These are phyloP conservation scores for Phytophthora pini DNA, from an alignment of 352 stramenopile genomes.

Conservation along the genomic window DNA sequence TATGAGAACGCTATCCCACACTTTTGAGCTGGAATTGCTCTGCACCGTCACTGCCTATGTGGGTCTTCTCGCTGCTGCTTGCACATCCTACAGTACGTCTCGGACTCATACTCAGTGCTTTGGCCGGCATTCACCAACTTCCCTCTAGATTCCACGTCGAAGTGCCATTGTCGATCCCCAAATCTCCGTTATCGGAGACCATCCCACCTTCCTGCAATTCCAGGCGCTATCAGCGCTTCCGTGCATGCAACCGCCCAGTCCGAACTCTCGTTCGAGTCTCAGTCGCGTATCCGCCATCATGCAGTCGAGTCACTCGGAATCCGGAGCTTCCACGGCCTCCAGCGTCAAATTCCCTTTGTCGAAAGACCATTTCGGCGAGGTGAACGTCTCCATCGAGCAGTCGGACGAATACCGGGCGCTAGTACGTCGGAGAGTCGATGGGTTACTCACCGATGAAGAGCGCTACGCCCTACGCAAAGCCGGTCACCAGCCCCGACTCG, in stretches of 20 bases:
- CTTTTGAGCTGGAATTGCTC: not conserved
- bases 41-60: constrained; percentile 9
- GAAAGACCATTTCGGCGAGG: constrained; percentile 40
- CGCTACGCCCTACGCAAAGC: constrained; percentile 13
- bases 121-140: constrained; percentile 24
- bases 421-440: constrained; percentile 36
- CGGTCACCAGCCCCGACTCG: constrained; percentile 21
- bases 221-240: not conserved
- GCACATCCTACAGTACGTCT: constrained; percentile 7
- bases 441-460: constrained; percentile 37
- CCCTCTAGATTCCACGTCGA: constrained; percentile 22
- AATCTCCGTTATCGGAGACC: constrained; percentile 16
- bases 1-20: constrained; percentile 3
- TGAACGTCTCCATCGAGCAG: constrained; percentile 42
- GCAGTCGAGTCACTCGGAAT: constrained; percentile 31
- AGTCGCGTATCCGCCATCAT: constrained; percentile 18
- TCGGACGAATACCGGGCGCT: constrained; percentile 41
- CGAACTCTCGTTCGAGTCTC: constrained; percentile 4
- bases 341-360: constrained; percentile 38
- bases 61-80: constrained; percentile 12
- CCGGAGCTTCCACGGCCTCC: constrained; percentile 14
- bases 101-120: not conserved
- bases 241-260: constrained; percentile 16
- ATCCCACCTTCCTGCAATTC: not conserved
- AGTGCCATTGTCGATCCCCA: not conserved